Evolutionary conservation across 2,329 filamentous ascomycete species (phyloP).

Genomic region (Ophiocordyceps sinensis): DNA sequence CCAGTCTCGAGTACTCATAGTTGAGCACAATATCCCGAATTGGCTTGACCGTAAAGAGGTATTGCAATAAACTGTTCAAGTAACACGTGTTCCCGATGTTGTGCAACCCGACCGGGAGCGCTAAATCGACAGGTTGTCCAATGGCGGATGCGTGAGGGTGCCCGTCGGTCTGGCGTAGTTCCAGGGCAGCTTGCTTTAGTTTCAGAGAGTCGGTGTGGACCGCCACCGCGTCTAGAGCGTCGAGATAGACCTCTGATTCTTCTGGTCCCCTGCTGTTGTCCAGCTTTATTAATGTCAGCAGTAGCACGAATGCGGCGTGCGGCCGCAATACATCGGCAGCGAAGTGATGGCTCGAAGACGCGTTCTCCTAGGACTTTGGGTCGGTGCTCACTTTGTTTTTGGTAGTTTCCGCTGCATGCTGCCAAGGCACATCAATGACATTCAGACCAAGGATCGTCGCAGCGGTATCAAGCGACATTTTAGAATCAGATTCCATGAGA

Average conservation of each 20-base stretch:
- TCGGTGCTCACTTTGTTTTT: slow-evolving; percentile 13
- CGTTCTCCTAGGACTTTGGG: background rate
- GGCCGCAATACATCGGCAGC: too few relatives aligned
- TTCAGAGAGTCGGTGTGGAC: slow-evolving; percentile 11
- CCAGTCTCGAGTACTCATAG: slow-evolving; percentile 57
- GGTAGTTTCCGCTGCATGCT: slow-evolving; percentile 10
- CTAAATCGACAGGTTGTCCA: slow-evolving; percentile 16
- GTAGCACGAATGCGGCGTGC: background rate
- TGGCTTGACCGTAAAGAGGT: slow-evolving; percentile 77
- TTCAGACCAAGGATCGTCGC: slow-evolving; percentile 16
- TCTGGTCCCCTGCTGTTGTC: slow-evolving; percentile 12
- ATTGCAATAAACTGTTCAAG: slow-evolving; percentile 89
- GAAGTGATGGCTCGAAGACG: background rate
- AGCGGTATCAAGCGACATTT: slow-evolving; percentile 21
- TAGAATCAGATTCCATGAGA: slow-evolving; percentile 18
- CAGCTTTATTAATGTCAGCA: slow-evolving; percentile 9
- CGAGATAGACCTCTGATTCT: slow-evolving; percentile 15
- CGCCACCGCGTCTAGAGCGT: slow-evolving; percentile 20
- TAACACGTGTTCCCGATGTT: slow-evolving; percentile 99
- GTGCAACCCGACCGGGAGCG: slow-evolving; percentile 69
- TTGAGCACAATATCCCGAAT: slow-evolving; percentile 69
- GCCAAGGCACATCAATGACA: slow-evolving; percentile 9
- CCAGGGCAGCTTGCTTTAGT: slow-evolving; percentile 12
- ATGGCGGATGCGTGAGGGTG: slow-evolving; percentile 2
- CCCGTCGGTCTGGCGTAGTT: slow-evolving; percentile 8